Percentiles rank a stretch among this genome's conserved stretches.
These are phyloP conservation scores for Piromyces sp. DNA, from an alignment of 192 early-diverging fungal genomes.

Conservation along the genomic window DNA sequence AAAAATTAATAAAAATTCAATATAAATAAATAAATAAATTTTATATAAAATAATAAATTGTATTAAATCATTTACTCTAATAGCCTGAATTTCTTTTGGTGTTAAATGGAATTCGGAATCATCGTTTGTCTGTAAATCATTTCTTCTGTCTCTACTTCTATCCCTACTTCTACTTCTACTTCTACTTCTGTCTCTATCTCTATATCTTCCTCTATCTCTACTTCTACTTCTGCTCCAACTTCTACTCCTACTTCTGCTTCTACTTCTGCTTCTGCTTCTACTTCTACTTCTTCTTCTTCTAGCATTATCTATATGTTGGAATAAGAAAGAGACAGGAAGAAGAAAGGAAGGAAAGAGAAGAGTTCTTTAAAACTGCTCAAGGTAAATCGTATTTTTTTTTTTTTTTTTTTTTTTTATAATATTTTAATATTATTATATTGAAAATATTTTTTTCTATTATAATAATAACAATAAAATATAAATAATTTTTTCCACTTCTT, in stretches of 20 bases:
- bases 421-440: conserved; percentile 24
- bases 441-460: no score
- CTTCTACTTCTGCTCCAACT: conserved; percentile 8
- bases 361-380: no score
- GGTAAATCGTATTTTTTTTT: no score
- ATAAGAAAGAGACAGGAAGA: no score
- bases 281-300: no score
- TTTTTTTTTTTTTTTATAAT: conserved; percentile 46
- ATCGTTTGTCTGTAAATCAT: background rate
- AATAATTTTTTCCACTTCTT: conserved; percentile 72
- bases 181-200: background rate
- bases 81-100: conserved; percentile 7
- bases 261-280: conserved; percentile 1
- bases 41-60: no score
- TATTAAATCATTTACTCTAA: conserved; percentile 10
- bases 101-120: background rate
- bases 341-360: no score
- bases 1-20: no score
- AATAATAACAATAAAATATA: no score
- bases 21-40: background rate
- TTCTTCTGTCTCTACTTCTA: background rate
- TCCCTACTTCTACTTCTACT: background rate
- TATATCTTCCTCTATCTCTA: background rate
- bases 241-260: background rate
- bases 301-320: conserved; percentile 11